Evolutionary conservation across 1,284 basidiomycete species (phyloP), one percentile per base, ranked within the genome.

Genomic region (Athelia psychrophila): DNA sequence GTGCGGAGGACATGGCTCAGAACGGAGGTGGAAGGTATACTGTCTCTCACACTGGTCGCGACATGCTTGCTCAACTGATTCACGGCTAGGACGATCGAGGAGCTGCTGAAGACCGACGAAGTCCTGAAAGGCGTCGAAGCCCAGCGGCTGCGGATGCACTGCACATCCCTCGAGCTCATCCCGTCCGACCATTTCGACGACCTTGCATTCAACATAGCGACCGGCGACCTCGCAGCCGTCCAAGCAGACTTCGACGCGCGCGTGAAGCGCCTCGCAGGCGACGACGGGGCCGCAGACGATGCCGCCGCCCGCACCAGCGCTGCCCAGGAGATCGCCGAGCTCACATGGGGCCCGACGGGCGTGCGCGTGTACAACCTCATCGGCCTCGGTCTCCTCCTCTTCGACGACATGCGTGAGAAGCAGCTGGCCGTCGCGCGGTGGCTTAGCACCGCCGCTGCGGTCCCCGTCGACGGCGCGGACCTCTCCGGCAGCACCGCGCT

Each of bases 401-500:
- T 57, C 12, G 65, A 69, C 2, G 24, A 25, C 2, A 19, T 46
- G 1, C 64, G 65, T 3, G 9, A 23, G 1, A 32, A 55, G 20
- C 67, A 70, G 42, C 53, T 73, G 40, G 54, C 51, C 2, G 60
- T 76, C 20, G 68, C 68, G 2, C 61, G 62, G 10, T 76, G 68
- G 59, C 62, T 73, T 36, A 66, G 70, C 44, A 22, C 63, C 19
- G 59, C 60, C 3, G 66, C 58, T 13, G 65, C 69, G 48, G 69
- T 77, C 1, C 67, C 70, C 10, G 69, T 73, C 5, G 65, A 75
- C 50, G 69, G 66, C 13, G 58, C 47, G 16, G 73, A 76, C 56
- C 51, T 73, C 16, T 73, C 73, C 0, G 76, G 74, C 2, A 67
- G 73, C 3, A 69, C 68, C 2, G 72, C 74, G 6, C 52, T 77